These are phyloP conservation scores for Plantago coronopus DNA, from an alignment of 305 asterid species.

Conservation along the genomic window DNA sequence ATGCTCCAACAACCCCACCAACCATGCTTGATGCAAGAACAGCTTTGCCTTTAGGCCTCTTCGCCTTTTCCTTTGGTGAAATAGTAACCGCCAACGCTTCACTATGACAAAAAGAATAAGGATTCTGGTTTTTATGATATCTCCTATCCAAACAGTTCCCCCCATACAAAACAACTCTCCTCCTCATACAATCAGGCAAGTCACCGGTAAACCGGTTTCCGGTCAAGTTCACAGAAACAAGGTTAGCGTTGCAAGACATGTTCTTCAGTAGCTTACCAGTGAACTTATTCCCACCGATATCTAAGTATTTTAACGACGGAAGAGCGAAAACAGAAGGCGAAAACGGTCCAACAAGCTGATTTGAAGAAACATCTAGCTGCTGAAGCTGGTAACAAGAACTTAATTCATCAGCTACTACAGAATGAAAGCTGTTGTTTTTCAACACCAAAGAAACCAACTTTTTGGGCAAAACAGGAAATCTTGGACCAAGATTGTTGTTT, in stretches of 20 bases:
- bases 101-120: conserved; percentile 49
- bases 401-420: conserved; percentile 40
- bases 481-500: conserved; percentile 63
- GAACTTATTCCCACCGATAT: conserved; percentile 66
- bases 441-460: conserved; percentile 58
- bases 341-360: conserved; percentile 55
- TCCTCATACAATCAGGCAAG: conserved; percentile 63
- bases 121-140: conserved; percentile 43
- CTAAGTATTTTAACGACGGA: conserved; percentile 57
- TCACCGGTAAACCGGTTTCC: conserved; percentile 63
- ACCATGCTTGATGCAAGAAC: conserved; percentile 63
- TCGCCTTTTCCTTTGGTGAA: conserved; percentile 33
- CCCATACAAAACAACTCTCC: conserved; percentile 34
- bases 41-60: conserved; percentile 31
- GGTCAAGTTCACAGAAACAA: conserved; percentile 53
- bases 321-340: conserved; percentile 43
- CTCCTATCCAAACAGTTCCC: conserved; percentile 61
- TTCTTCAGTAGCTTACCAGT: conserved; percentile 59
- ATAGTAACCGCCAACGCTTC: conserved; percentile 86
- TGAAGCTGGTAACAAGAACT: conserved; percentile 49
- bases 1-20: conserved; percentile 59
- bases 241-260: conserved; percentile 50
- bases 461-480: conserved; percentile 50
- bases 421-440: conserved; percentile 54
- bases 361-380: conserved; percentile 56